Conservation (phyloP, 371 early-diverging fungal species). For the Mortierella polycephala region DNA sequence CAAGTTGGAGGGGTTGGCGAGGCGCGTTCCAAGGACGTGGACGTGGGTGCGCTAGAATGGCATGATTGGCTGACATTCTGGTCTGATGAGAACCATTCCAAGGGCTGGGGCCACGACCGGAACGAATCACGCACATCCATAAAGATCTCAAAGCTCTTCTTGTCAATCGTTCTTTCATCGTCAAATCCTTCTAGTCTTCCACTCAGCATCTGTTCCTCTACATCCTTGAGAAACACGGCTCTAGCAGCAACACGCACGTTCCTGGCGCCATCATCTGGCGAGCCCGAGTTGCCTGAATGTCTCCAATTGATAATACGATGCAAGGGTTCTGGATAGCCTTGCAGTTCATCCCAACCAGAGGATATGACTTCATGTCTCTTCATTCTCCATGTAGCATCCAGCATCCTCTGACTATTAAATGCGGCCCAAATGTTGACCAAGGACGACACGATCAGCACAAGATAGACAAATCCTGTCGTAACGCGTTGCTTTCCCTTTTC, state of each 20-base stretch:
- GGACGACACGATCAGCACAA: constrained; percentile 38
- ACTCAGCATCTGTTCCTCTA: constrained; percentile 59
- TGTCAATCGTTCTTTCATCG: constrained; percentile 28
- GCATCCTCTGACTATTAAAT: constrained; percentile 43
- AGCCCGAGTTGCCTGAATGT: background rate
- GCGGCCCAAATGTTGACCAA: constrained; percentile 51
- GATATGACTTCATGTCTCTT: constrained; percentile 3
- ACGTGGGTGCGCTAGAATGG: background rate
- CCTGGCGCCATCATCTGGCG: constrained; percentile 27
- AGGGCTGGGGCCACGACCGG: constrained; percentile 29
- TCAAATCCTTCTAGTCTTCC: constrained; percentile 28
- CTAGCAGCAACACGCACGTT: constrained; percentile 53
- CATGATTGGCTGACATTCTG: background rate
- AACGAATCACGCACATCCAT: constrained; percentile 40
- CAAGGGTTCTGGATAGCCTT: constrained; percentile 38
- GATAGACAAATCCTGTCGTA: constrained; percentile 17
- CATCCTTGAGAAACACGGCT: constrained; percentile 64
- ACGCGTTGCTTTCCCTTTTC: constrained; percentile 15
- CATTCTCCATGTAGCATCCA: constrained; percentile 34
- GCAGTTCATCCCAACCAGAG: background rate
- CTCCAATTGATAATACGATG: constrained; percentile 9
- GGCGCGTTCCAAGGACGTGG: constrained; percentile 16
- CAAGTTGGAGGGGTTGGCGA: constrained; percentile 9
- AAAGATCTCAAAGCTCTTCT: constrained; percentile 34
- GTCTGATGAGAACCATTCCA: constrained; percentile 25